phyloP scores from a whole-genome alignment of 257 asterid species.

The Solanum chilense region DNA sequence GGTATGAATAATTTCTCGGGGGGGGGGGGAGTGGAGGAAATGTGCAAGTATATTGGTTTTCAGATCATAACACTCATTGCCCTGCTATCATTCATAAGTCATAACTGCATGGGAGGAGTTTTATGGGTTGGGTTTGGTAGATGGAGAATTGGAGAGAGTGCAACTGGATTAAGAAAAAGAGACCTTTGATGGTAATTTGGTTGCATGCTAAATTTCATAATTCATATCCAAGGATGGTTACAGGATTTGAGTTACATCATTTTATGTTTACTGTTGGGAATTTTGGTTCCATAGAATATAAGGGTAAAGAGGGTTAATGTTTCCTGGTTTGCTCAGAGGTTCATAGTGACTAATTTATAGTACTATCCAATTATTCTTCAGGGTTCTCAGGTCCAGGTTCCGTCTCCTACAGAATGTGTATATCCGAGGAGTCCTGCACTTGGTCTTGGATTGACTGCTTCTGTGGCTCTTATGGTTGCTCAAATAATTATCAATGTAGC shows the following conservation, averaged over 20 bases:
- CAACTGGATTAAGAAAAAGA: neutral
- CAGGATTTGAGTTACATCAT: neutral
- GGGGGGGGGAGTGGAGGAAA: neutral
- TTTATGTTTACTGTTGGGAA: neutral
- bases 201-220: neutral
- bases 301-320: neutral
- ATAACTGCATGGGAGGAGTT: neutral
- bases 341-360: neutral
- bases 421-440: constrained; percentile 86
- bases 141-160: neutral
- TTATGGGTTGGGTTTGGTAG: neutral
- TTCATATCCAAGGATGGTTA: neutral
- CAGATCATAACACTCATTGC: neutral
- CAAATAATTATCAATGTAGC: constrained; percentile 61
- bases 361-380: constrained; percentile 13
- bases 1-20: neutral
- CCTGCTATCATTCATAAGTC: neutral
- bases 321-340: neutral
- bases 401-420: constrained; percentile 56
- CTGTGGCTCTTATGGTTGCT: constrained; percentile 72
- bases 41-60: neutral
- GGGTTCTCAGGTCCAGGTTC: constrained; percentile 55
- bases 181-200: neutral
- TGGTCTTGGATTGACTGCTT: constrained; percentile 67
- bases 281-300: neutral